phyloP scores from a whole-genome alignment of 1,284 basidiomycete genomes.

The Sanghuangporus sanghuang region DNA sequence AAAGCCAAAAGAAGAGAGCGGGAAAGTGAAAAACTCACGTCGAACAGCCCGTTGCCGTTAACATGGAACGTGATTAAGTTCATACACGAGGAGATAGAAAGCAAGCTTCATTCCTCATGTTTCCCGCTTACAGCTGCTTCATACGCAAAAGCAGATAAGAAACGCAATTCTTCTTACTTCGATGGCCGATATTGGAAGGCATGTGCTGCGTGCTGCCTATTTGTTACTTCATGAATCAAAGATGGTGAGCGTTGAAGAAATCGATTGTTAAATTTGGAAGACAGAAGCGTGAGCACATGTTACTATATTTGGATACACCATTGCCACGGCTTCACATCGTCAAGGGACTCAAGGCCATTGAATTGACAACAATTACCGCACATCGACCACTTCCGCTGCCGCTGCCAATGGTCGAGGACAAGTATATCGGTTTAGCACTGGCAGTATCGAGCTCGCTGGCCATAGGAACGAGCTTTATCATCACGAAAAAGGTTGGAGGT shows the following conservation, averaged over 20 bases:
- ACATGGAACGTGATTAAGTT: background rate
- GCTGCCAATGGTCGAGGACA: conserved; percentile 73
- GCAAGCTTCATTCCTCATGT: too few species aligned
- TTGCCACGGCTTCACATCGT: background rate
- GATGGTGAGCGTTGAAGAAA: too few species aligned
- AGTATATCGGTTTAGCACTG: conserved; percentile 85
- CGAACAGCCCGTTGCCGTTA: background rate
- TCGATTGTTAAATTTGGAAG: too few species aligned
- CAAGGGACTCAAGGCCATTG: background rate
- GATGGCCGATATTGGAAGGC: too few species aligned
- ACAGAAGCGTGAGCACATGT: background rate
- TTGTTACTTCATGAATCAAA: too few species aligned
- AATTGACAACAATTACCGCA: background rate
- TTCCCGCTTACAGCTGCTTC: too few species aligned
- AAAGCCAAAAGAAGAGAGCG: background rate
- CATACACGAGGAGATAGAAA: background rate
- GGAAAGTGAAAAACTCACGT: background rate
- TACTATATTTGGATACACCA: background rate
- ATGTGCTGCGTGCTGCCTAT: too few species aligned
- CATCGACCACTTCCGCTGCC: background rate
- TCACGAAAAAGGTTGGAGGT: conserved; percentile 84
- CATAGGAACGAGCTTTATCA: conserved; percentile 92
- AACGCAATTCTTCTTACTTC: too few species aligned
- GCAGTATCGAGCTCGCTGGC: conserved; percentile 80
- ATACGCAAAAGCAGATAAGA: too few species aligned